phyloP scores from a whole-genome alignment of 176 grass and related monocot species.

The Oryza nivara region DNA sequence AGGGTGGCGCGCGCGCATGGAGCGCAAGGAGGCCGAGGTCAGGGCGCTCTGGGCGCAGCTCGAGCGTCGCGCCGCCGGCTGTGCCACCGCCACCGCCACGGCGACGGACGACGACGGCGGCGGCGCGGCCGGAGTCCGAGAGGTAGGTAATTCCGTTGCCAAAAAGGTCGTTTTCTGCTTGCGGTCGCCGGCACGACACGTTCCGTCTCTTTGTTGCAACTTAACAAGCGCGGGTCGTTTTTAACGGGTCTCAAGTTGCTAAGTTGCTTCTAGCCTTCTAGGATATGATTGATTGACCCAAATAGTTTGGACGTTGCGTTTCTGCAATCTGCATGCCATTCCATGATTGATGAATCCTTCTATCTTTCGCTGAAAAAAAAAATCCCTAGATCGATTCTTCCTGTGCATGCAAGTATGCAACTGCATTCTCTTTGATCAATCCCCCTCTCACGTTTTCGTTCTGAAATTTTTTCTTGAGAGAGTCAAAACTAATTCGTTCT shows the following conservation, averaged over 20 bases:
- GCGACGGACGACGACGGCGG: neutral
- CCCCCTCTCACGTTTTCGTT: neutral
- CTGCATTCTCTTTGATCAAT: neutral
- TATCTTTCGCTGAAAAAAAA: neutral
- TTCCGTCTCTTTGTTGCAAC: neutral
- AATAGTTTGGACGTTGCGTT: neutral
- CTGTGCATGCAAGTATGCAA: neutral
- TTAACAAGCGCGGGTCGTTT: constrained; percentile 4
- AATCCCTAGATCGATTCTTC: neutral
- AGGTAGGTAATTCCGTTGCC: constrained; percentile 52
- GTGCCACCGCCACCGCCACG: neutral
- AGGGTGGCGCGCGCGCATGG: constrained; percentile 56
- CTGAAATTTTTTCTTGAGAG: neutral
- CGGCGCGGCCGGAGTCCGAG: neutral
- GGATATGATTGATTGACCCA: neutral
- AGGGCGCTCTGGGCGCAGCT: constrained; percentile 64
- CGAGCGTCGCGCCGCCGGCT: constrained; percentile 29
- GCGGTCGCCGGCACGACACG: constrained; percentile 40
- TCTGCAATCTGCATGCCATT: neutral
- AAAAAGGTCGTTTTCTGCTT: neutral
- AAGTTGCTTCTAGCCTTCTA: constrained; percentile 3
- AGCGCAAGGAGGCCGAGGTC: constrained; percentile 72
- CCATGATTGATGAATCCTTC: neutral
- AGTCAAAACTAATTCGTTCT: no score
- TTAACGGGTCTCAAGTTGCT: constrained; percentile 19